A percentile compares a stretch with the other conserved stretches of the same genome.
Evolutionary conservation across 139 green algal species (phyloP).

Genomic region (Chlorella sp.): DNA sequence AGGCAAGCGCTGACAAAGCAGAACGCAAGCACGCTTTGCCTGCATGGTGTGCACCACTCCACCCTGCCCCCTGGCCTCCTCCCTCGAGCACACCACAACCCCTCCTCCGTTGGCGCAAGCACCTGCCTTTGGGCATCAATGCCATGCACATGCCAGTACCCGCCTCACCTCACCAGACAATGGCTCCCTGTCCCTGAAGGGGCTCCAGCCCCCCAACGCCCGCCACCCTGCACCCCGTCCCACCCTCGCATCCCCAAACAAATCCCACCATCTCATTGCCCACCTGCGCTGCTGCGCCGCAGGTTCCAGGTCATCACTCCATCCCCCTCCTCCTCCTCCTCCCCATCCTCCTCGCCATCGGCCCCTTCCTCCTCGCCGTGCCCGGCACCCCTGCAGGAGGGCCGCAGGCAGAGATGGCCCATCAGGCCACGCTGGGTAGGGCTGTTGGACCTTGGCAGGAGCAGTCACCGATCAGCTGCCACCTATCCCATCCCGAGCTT

Average conservation of each 20-base stretch:
- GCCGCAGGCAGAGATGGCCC: neutral
- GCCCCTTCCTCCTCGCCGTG: constrained; percentile 28
- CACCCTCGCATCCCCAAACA: neutral
- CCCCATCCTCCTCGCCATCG: constrained; percentile 52
- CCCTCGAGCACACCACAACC: too few relatives aligned
- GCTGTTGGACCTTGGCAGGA: neutral
- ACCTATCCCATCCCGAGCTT: neutral
- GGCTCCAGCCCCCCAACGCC: neutral
- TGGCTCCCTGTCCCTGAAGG: too few relatives aligned
- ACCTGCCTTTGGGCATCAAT: neutral
- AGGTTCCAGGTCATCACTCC: constrained; percentile 86
- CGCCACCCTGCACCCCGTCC: neutral
- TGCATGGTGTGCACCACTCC: neutral
- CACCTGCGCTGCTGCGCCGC: constrained; percentile 72
- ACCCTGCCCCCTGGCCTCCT: too few relatives aligned
- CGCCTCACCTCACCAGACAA: neutral
- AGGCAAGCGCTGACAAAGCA: too few relatives aligned
- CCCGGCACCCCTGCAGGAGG: neutral
- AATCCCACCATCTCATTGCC: neutral
- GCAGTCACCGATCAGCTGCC: neutral
- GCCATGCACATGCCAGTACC: neutral
- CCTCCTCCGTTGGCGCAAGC: too few relatives aligned
- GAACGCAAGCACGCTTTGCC: neutral
- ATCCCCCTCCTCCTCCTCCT: constrained; percentile 65
- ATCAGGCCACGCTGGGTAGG: neutral